Conservation (phyloP, 2,329 filamentous ascomycete genomes). For the Byssochlamys sp. region DNA sequence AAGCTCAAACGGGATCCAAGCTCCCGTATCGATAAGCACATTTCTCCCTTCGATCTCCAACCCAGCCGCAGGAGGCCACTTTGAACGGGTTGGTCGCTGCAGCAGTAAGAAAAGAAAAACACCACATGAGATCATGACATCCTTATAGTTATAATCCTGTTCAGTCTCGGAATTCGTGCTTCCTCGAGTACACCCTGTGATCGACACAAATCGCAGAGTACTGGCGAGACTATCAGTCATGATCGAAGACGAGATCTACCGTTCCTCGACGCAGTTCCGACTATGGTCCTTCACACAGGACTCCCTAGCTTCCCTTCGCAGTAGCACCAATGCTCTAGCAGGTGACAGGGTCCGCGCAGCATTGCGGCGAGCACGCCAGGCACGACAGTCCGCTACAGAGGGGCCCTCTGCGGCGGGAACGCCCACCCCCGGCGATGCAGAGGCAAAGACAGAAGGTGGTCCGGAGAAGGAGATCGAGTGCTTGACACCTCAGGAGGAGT, state of each 20-base stretch:
- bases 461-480: constrained; percentile 55
- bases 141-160: neutral
- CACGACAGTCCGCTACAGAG: constrained; percentile 18
- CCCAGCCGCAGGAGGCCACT: neutral
- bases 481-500: constrained; percentile 73
- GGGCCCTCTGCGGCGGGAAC: constrained; percentile 20
- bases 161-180: neutral
- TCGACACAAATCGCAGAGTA: neutral
- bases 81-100: neutral
- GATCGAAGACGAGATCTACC: constrained; percentile 86
- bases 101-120: neutral
- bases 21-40: neutral
- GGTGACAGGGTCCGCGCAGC: constrained; percentile 55
- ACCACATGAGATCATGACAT: neutral
- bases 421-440: constrained; percentile 23
- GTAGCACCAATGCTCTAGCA: constrained; percentile 70
- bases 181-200: neutral
- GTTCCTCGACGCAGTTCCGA: constrained; percentile 77
- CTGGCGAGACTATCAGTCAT: constrained; percentile 34
- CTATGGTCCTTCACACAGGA: constrained; percentile 83
- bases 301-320: constrained; percentile 61
- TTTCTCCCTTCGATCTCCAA: neutral
- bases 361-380: constrained; percentile 40
- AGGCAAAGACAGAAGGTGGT: constrained; percentile 19
- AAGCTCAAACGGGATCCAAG: neutral